Conservation (phyloP, 148 eudicot species). For the Polygonum aviculare region DNA sequence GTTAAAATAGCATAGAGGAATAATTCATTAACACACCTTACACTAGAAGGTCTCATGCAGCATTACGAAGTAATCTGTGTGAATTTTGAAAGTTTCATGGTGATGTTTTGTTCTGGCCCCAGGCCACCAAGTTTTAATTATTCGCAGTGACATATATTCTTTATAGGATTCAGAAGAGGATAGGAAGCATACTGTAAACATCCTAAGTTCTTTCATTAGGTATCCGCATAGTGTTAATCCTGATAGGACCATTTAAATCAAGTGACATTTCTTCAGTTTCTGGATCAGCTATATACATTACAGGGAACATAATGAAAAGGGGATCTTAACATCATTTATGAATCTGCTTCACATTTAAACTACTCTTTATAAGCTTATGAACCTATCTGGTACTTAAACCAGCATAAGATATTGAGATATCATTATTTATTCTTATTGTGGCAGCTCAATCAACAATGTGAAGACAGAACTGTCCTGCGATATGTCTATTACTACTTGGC, state of each 20-base stretch:
- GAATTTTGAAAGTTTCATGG: background rate
- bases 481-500: conserved; percentile 96
- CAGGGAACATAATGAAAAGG: background rate
- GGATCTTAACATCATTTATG: background rate
- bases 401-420: background rate
- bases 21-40: background rate
- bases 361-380: background rate
- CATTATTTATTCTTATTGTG: conserved; percentile 16
- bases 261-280: background rate
- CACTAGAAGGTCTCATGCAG: background rate
- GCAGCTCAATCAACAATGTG: conserved; percentile 95
- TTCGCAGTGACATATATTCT: background rate
- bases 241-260: background rate
- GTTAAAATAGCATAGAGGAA: background rate
- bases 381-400: background rate
- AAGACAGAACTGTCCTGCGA: conserved; percentile 89
- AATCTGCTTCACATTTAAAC: background rate
- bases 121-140: background rate
- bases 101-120: background rate
- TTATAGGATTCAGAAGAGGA: background rate
- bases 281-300: background rate
- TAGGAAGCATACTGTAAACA: background rate
- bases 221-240: background rate
- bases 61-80: background rate
- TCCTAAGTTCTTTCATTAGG: background rate